These are phyloP conservation scores for Epichloe gansuensis DNA, from an alignment of 2,329 filamentous ascomycete genomes.

Conservation along the genomic window DNA sequence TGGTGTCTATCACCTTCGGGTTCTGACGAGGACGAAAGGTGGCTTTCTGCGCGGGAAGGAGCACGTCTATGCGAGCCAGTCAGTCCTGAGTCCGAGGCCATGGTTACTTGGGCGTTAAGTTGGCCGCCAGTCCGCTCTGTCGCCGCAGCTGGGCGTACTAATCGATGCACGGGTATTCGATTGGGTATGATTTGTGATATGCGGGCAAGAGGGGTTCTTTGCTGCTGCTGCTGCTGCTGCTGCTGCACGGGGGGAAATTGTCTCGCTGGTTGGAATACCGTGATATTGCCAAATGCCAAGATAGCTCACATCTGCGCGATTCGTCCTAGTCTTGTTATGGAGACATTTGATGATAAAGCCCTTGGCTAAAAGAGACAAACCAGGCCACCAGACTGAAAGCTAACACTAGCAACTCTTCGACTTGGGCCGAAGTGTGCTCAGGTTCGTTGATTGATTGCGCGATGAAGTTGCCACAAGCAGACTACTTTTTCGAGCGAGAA, in stretches of 20 bases:
- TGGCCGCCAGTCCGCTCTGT: not conserved
- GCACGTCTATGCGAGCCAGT: slow-evolving; percentile 17
- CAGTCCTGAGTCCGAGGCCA: slow-evolving; percentile 19
- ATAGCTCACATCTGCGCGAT: not conserved
- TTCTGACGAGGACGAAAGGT: slow-evolving; percentile 29
- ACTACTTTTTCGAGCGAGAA: not conserved
- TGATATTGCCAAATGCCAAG: not conserved
- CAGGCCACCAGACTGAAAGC: not conserved
- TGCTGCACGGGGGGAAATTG: not conserved
- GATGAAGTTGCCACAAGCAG: not conserved
- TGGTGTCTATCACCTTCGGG: slow-evolving; percentile 29
- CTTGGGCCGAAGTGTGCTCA: not conserved
- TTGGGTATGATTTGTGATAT: not conserved
- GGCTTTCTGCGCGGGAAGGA: slow-evolving; percentile 13
- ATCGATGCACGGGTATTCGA: not conserved
- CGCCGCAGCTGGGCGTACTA: not conserved
- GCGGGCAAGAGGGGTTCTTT: not conserved
- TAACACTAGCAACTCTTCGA: not conserved
- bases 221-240: not conserved
- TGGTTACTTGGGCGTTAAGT: slow-evolving; percentile 5
- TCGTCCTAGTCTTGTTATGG: not conserved
- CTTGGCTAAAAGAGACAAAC: not conserved
- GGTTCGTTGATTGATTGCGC: not conserved
- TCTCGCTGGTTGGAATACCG: not conserved
- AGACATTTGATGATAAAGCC: not conserved